Conservation (phyloP, 257 asterid species). For the Lantana camara region DNA sequence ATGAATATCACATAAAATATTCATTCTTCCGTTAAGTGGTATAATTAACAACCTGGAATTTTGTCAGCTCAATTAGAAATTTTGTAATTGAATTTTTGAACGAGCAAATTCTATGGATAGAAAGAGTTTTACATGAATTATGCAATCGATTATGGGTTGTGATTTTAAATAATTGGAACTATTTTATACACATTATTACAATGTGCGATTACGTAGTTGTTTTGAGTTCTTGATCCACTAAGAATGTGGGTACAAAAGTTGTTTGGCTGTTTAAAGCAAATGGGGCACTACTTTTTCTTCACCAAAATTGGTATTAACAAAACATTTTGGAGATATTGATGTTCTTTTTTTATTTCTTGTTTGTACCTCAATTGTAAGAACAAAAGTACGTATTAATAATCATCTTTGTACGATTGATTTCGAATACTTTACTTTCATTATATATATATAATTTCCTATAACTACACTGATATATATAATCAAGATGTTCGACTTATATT, state of each 20-base stretch:
- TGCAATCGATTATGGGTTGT: no score
- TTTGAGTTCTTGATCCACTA: slow-evolving; percentile 38
- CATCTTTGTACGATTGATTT: not conserved
- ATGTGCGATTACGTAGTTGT: slow-evolving; percentile 28
- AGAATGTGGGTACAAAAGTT: slow-evolving; percentile 36
- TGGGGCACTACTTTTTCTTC: slow-evolving; percentile 26
- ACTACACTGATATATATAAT: no score
- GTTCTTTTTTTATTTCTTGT: not conserved
- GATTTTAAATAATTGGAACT: slow-evolving; percentile 28
- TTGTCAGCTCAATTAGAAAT: no score
- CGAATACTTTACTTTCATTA: no score
- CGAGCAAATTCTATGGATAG: no score
- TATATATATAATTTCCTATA: no score
- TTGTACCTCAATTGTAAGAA: slow-evolving; percentile 1
- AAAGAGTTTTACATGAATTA: no score
- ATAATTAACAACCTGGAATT: no score
- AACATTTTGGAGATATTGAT: slow-evolving; percentile 33
- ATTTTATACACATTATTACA: slow-evolving; percentile 28
- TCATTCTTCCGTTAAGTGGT: no score
- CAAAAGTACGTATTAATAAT: slow-evolving; percentile 1
- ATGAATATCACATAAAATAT: no score
- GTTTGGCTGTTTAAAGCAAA: slow-evolving; percentile 33
- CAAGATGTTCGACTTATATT: no score
- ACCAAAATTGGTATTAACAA: slow-evolving; percentile 35
- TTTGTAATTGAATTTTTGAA: no score